Evolutionary conservation across 2,329 filamentous ascomycete species (phyloP), one percentile per base, ranked within the genome.

Genomic region (Juglanconis sp.): DNA sequence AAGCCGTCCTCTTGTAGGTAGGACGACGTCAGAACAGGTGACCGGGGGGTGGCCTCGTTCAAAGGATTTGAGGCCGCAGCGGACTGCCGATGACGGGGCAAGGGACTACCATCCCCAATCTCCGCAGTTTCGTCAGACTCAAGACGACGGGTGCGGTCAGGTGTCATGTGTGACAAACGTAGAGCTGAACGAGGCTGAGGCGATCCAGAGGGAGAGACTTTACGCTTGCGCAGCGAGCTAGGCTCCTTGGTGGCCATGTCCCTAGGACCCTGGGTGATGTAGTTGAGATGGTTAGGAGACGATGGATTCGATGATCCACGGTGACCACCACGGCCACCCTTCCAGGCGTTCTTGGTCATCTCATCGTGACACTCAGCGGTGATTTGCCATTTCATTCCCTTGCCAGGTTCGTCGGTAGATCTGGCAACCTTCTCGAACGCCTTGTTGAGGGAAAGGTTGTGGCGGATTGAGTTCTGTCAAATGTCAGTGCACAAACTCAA

Each of bases 301-400:
- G 86, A 89, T 10, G 88, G 88, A 6, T 85, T 87, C 8, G 87
- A 90, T 32, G 87, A 89, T 60, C 87, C 87, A 62, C 86, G 79
- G 65, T 87, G 85, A 4, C 85, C 86, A 53, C 86, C 85, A 50
- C 84, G 80, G 17, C 86, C 85, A 17, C 85, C 81, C 58, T 83
- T 81, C 67, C 79, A 84, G 1, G 84, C 83, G 67, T 89, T 91
- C 71, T 90, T 90, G 62, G 92, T 83, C 80, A 97, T 96, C 56
- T 96, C 94, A 17, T 97, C 91, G 53, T 89, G 87, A 65, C 88
- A 84, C 64, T 96, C 91, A 1, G 90, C 83, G 4, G 91, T 87
- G 69, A 99, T 93, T 74, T 94, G 91, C 95, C 95, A 99, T 72
- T 98, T 98, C 92, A 97, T 98, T 34, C 95, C 95, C 73, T 99